Evolutionary conservation across 2,329 filamentous ascomycete genomes (phyloP).

Genomic region (Nemania sp.): DNA sequence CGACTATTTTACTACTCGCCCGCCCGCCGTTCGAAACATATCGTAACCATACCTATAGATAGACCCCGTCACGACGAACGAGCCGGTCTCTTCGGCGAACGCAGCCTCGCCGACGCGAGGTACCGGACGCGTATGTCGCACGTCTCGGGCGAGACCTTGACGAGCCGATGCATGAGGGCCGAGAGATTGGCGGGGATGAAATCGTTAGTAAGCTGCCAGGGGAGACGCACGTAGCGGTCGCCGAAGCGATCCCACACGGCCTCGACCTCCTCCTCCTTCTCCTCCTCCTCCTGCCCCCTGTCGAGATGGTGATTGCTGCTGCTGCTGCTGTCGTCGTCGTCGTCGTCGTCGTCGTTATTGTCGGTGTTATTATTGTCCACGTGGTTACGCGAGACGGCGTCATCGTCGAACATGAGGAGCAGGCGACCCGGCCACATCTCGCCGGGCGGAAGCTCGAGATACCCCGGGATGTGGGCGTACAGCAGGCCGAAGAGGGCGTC

Average conservation of each 20-base stretch:
- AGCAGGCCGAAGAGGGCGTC: conserved; percentile 29
- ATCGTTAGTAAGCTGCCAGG: conserved; percentile 17
- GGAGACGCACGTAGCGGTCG: conserved; percentile 35
- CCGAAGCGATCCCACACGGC: conserved; percentile 39
- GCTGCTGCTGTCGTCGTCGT: no score
- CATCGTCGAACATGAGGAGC: conserved; percentile 36
- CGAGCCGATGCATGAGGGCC: conserved; percentile 23
- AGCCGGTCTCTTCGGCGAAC: conserved; percentile 35
- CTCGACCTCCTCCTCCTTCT: background rate
- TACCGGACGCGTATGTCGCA: conserved; percentile 34
- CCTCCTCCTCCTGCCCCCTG: no score
- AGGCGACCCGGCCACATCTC: conserved; percentile 5
- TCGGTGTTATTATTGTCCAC: background rate
- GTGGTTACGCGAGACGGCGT: conserved; percentile 14
- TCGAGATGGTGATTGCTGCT: no score
- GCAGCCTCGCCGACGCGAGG: conserved; percentile 33
- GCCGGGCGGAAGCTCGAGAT: background rate
- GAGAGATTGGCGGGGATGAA: background rate
- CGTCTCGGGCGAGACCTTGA: conserved; percentile 36
- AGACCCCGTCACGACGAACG: background rate
- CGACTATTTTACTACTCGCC: no score
- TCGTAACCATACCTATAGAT: no score
- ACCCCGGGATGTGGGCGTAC: conserved; percentile 9
- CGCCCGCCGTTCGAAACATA: no score
- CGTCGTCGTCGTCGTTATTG: no score